Base-by-base conservation (phyloP, 139 green algal genomes). In the Coelastrella sp. region DNA sequence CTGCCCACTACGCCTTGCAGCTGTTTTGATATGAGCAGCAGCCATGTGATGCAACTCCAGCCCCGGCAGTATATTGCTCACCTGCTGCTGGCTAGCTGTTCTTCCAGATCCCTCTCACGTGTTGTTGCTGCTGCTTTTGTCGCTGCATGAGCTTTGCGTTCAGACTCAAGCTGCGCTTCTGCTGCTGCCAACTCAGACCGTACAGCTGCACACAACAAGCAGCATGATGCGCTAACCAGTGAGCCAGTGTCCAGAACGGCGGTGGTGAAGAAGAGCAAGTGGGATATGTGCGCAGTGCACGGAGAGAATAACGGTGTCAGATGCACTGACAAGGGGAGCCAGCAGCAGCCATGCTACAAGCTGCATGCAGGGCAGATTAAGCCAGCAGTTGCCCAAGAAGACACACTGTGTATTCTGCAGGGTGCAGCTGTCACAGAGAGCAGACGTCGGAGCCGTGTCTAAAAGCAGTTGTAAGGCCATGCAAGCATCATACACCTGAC, bases 21-120 rank as follows among this genome's bases (percentile, higher is more conserved):
- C n/a, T n/a, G n/a, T n/a, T n/a, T n/a, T n/a, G n/a, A n/a, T n/a
- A n/a, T n/a, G n/a, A n/a, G n/a, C n/a, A n/a, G n/a, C n/a, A n/a
- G n/a, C n/a, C n/a, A n/a, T 8, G 71, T 77, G 71, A 8, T 77
- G 71, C 16, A 32, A 22, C 71, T 54, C 8, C 16, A 77, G 14
- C 71, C 5, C 71, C 13, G 19, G 8, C 71, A 68, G n/a, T n/a
- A n/a, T n/a, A 71, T 23, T 77, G 5, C 83, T 4, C n/a, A 88
- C 83, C 83, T 80, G 83, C 83, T 90, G 85, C 95, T 93, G 0
- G 80, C 86, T 57, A 97, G 77, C n/a, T 90, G 85, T 22, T 87
- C 90, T 75, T 97, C 93, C 81, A 95, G 92, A 89, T 97, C 93
- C 32, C 89, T 80, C 90, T 98, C 95, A 0, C 96, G 82, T 3